Percentiles rank a stretch among this genome's conserved stretches.
Evolutionary conservation across 306 rosid species (phyloP).

Genomic region (Crotalaria pallida): DNA sequence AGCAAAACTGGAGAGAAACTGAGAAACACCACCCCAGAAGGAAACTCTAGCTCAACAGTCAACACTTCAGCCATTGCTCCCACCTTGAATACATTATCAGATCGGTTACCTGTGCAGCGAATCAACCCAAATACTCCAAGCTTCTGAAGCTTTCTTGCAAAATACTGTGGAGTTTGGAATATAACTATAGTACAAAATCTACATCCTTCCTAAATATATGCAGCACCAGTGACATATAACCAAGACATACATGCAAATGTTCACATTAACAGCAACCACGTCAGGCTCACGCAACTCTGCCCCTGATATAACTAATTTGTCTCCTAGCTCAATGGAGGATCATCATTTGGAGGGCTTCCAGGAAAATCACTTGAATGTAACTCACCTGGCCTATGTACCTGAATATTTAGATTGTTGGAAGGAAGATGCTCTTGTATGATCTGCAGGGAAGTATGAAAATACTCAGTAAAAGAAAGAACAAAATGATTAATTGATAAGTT

Average conservation of each 20-base stretch:
- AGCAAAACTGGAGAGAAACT: slow-evolving; percentile 27
- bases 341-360: slow-evolving; percentile 33
- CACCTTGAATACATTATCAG: slow-evolving; percentile 16
- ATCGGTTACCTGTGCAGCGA: slow-evolving; percentile 35
- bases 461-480: not conserved
- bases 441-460: slow-evolving; percentile 28
- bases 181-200: slow-evolving; percentile 42
- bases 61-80: slow-evolving; percentile 30
- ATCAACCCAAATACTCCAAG: slow-evolving; percentile 36
- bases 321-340: slow-evolving; percentile 28
- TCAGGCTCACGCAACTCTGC: slow-evolving; percentile 25
- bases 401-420: slow-evolving; percentile 48
- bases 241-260: slow-evolving; percentile 31
- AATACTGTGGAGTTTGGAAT: slow-evolving; percentile 27
- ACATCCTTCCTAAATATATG: slow-evolving; percentile 46
- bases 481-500: not conserved
- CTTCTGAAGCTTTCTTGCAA: slow-evolving; percentile 38
- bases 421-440: slow-evolving; percentile 60
- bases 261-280: slow-evolving; percentile 31
- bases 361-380: slow-evolving; percentile 24
- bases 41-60: slow-evolving; percentile 16
- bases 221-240: slow-evolving; percentile 37
- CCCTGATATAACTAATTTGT: slow-evolving; percentile 25
- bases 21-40: slow-evolving; percentile 16
- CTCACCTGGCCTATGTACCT: slow-evolving; percentile 36